Conservation (phyloP, 768 basidiomycete species). For the Xanthoconium purpureum region DNA sequence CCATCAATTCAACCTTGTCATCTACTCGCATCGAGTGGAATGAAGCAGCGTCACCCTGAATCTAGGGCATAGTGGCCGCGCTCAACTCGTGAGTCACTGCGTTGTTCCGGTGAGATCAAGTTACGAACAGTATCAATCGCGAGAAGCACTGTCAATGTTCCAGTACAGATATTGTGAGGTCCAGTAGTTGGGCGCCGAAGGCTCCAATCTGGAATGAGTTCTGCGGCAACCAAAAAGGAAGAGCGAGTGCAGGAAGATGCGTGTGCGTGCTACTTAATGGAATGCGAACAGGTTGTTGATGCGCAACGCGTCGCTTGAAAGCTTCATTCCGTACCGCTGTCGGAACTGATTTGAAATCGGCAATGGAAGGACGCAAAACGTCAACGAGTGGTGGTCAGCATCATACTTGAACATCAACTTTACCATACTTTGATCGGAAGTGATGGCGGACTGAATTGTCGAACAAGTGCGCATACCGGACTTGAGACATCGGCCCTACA, state of each 20-base stretch:
- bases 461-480: too few species aligned
- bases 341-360: too few species aligned
- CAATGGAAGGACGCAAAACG: too few species aligned
- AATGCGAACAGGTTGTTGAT: not conserved
- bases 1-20: constrained; percentile 9
- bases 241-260: too few species aligned
- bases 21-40: not conserved
- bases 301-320: too few species aligned
- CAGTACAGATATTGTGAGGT: constrained; percentile 17
- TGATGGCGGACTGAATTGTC: too few species aligned
- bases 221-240: not conserved
- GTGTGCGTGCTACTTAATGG: not conserved
- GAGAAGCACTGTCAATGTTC: not conserved
- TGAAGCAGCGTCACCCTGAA: constrained; percentile 10
- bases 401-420: too few species aligned
- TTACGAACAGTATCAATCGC: constrained; percentile 10
- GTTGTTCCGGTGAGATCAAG: not conserved
- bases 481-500: too few species aligned
- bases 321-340: too few species aligned
- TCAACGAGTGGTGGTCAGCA: too few species aligned
- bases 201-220: not conserved
- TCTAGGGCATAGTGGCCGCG: constrained; percentile 11
- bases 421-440: too few species aligned
- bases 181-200: constrained; percentile 1
- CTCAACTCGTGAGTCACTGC: constrained; percentile 14